phyloP scores from a whole-genome alignment of 2,329 filamentous ascomycete species.

The Emergomyces pasteurianus region DNA sequence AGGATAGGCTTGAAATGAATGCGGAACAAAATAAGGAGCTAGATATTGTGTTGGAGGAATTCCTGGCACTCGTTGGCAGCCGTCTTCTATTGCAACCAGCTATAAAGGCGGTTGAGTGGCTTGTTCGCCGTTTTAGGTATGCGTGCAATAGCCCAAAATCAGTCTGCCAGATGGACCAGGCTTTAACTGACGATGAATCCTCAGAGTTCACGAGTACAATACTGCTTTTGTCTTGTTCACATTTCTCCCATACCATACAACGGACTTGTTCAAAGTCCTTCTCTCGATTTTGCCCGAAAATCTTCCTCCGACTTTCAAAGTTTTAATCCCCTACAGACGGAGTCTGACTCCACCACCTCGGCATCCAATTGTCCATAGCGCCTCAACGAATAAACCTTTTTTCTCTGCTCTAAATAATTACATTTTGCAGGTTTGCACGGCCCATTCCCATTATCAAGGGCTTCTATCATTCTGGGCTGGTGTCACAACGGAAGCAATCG shows the following conservation, averaged over 20 bases:
- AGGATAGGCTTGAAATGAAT: constrained; percentile 79
- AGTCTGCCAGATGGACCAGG: background rate
- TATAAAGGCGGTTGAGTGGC: constrained; percentile 87
- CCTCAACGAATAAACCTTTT: constrained; percentile 65
- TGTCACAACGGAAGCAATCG: constrained; percentile 72
- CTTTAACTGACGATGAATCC: background rate
- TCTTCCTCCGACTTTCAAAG: constrained; percentile 65
- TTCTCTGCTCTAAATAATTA: constrained; percentile 67
- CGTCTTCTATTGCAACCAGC: constrained; percentile 74
- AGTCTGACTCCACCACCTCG: constrained; percentile 65
- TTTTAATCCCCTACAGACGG: constrained; percentile 74
- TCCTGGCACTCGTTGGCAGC: constrained; percentile 66
- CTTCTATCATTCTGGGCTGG: constrained; percentile 86
- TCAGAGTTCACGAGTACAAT: constrained; percentile 83
- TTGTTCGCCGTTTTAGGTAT: constrained; percentile 79
- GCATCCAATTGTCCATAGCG: constrained; percentile 70
- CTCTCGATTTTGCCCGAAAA: constrained; percentile 70
- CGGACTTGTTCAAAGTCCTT: constrained; percentile 72
- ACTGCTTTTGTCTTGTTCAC: constrained; percentile 65
- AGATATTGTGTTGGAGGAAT: constrained; percentile 64
- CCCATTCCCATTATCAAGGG: constrained; percentile 61
- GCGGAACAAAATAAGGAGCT: constrained; percentile 69
- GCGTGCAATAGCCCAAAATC: constrained; percentile 12
- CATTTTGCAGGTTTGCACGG: constrained; percentile 60
- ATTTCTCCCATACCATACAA: constrained; percentile 85